Evolutionary conservation across 2,329 filamentous ascomycete species (phyloP), one percentile per base, ranked within the genome.

Genomic region (Verticillium zaregamsianum): DNA sequence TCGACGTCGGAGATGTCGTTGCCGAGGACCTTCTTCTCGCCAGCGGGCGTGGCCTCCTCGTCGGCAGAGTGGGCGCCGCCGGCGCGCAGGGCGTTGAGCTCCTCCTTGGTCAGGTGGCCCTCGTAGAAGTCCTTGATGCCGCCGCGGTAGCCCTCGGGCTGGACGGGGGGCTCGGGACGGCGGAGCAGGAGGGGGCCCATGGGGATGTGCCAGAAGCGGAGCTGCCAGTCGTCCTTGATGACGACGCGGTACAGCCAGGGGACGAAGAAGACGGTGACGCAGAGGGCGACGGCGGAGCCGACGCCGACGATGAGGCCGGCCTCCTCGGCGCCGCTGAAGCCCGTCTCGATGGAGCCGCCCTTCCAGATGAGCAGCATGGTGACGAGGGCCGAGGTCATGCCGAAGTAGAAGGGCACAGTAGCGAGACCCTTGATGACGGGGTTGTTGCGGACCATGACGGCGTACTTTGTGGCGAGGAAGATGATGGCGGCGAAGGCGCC

Each of bases 401-500:
- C 82, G 68, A 86, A 86, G 74, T 86, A 87, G 61, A 86, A 63
- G 17, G 85, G 85, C 0, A 86, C 79, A 7, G 73, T 71, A 49
- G 73, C 63, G 65, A 79, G 75, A 60, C 76, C 77, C 62, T 71
- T 74, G 66, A 73, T 72, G 35, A 78, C 74, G 2, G 78, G 77
- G 63, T 79, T 74, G 14, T 65, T 70, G n/a, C 77, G 74, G 45
- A 73, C 69, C 68, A 80, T 75, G 31, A 80, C 76, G 55, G 71
- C 71, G 57, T 76, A 77, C 63, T 80, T 79, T 56, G 76, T 78
- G 62, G 77, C 68, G 11, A 73, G 65, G 68, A 80, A 80, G 62
- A 80, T 74, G 62, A 78, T 74, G 6, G 79, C 72, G 63, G 70
- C 79, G 59, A 82, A 81, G 39, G 54, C 57, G 23, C 71, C 80